phyloP scores from a whole-genome alignment of 345 rosid species.

The Melastoma malabathricum region DNA sequence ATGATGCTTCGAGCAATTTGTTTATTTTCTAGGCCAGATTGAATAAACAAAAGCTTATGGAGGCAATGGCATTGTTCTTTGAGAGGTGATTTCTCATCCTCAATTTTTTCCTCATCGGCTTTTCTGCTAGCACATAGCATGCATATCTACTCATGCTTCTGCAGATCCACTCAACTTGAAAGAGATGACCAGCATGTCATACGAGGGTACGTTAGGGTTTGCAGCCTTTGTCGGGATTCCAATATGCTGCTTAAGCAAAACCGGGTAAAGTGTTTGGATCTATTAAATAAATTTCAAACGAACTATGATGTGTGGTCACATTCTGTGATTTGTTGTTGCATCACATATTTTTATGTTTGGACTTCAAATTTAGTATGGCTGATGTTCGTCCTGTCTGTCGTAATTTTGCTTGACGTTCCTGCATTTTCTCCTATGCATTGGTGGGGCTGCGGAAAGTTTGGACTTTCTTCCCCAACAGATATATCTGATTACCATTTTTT shows the following conservation, averaged over 20 bases:
- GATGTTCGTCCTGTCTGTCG: too few species aligned
- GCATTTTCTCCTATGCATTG: too few species aligned
- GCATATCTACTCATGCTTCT: slow-evolving; percentile 6
- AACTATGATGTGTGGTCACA: background rate
- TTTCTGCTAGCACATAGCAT: background rate
- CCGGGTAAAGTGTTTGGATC: slow-evolving; percentile 30
- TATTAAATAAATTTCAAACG: background rate
- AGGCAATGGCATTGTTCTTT: slow-evolving; percentile 85
- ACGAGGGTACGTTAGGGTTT: slow-evolving; percentile 62
- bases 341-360: too few species aligned
- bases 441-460: too few species aligned
- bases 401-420: too few species aligned
- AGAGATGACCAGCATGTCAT: slow-evolving; percentile 42
- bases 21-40: slow-evolving; percentile 50
- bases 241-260: slow-evolving; percentile 79
- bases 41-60: slow-evolving; percentile 64
- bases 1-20: slow-evolving; percentile 4
- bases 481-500: slow-evolving; percentile 9
- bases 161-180: slow-evolving; percentile 46
- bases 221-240: slow-evolving; percentile 69
- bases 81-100: slow-evolving; percentile 40
- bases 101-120: background rate
- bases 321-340: too few species aligned
- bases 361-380: too few species aligned
- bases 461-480: background rate